A percentile compares a stretch with the other conserved stretches of the same genome.
These are phyloP conservation scores for Penicillium sp. DNA, from an alignment of 2,329 filamentous ascomycete species.

Conservation along the genomic window DNA sequence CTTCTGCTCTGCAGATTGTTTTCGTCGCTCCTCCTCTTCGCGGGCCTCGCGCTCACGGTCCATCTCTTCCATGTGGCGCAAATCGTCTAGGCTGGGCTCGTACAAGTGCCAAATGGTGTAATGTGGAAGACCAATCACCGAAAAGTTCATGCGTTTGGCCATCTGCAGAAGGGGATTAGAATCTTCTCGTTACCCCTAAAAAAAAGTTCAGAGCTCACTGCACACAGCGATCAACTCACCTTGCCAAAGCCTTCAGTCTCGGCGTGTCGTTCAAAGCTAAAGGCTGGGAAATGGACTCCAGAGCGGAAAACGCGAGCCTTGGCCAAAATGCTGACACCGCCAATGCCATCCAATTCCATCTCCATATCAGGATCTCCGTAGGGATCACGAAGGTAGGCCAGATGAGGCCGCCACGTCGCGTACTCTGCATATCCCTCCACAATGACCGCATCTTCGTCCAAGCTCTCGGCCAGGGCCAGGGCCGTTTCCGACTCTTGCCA, in stretches of 20 bases:
- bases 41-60: constrained; percentile 74
- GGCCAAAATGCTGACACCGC: constrained; percentile 92
- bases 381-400: constrained; percentile 92
- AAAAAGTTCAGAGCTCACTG: too few species aligned
- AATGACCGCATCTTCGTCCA: constrained; percentile 97
- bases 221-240: constrained; percentile 47
- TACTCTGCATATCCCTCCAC: constrained; percentile 99
- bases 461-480: constrained; percentile 81
- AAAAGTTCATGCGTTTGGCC: constrained; percentile 93
- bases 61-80: constrained; percentile 98
- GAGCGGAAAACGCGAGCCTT: constrained; percentile 93
- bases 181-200: too few species aligned
- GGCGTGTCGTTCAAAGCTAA: constrained; percentile 97
- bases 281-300: constrained; percentile 94
- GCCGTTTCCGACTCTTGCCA: constrained; percentile 99
- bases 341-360: constrained; percentile 98
- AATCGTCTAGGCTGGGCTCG: constrained; percentile 96
- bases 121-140: constrained; percentile 89
- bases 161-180: constrained; percentile 55
- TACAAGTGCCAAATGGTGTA: constrained; percentile 99
- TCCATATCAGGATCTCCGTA: constrained; percentile 99
- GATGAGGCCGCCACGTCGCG: constrained; percentile 93
- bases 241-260: constrained; percentile 99
- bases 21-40: constrained; percentile 72
- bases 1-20: constrained; percentile 63